Evolutionary conservation across 805 yeast species (phyloP), one percentile per base, ranked within the genome.

Genomic region (Zygosaccharomyces gambellarensis): DNA sequence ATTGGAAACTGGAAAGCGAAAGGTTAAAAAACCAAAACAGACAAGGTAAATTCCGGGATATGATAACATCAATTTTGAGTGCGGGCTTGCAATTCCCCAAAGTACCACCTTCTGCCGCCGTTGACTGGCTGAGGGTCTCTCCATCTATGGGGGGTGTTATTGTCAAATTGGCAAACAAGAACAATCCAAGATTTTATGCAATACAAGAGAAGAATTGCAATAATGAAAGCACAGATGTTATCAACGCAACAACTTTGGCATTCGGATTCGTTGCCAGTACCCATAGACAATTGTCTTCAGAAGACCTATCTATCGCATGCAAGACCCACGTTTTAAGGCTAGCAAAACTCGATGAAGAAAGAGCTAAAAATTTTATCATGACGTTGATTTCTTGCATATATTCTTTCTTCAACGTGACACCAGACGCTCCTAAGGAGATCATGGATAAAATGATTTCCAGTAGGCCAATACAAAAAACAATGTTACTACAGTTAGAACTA

Each of bases 361-460:
- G 69, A 39, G 67, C 67, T 0, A 56, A 53, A n/a, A 53, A 56
- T 9, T 65, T 64, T 45, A 55, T 65, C 12, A 58, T 60, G 39
- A 49, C 47, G 4, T 43, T 65, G 8, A 62, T 65, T 54, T 48
- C 62, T 1, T 56, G 57, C 14, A 47, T 67, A 10, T 67, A 63
- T 45, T 61, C 68, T 29, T 62, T 68, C 39, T 68, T 67, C 44
- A 68, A 68, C 42, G 62, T 68, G 5, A 54, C 64, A 5, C 64
- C 68, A 4, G 69, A 67, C 49, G 68, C 71, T 7, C 64, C 68
- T 12, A 62, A 61, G 43, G 71, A 67, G 38, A 54, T 65, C 11
- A 60, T 67, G 58, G 71, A 68, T 42, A 68, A 67, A 44, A 61
- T 67, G 57, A 58, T 66, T 10, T 60, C 66, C 22, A 64, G 69